Conservation (phyloP, 2,329 filamentous ascomycete species). For the Calycina herbarum region DNA sequence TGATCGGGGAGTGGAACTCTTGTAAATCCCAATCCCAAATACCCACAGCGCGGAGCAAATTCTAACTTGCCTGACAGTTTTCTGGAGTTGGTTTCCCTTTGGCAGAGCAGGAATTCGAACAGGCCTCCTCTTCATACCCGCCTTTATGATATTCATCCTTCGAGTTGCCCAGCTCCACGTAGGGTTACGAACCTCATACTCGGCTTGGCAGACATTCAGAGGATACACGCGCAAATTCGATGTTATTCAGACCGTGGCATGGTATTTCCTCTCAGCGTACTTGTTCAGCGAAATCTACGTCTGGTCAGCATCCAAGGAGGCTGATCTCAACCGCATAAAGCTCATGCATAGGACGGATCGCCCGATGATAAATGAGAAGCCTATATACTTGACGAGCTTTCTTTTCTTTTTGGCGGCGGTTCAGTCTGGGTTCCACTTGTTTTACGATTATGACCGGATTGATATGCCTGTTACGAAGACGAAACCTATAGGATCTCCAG, state of each 20-base stretch:
- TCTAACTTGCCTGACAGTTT: constrained; percentile 48
- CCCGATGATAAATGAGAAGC: constrained; percentile 78
- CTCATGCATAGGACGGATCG: constrained; percentile 69
- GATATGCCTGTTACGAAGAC: constrained; percentile 43
- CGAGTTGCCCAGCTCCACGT: constrained; percentile 83
- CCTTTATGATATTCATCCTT: constrained; percentile 77
- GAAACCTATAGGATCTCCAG: constrained; percentile 34
- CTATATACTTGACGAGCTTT: constrained; percentile 75
- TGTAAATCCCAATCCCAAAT: constrained; percentile 54
- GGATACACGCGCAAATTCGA: constrained; percentile 54
- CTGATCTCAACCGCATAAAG: constrained; percentile 72
- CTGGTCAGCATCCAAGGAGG: constrained; percentile 61
- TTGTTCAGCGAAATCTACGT: constrained; percentile 81
- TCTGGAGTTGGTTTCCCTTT: constrained; percentile 87
- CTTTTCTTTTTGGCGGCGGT: constrained; percentile 66
- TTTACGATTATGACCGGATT: constrained; percentile 67
- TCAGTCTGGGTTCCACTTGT: constrained; percentile 72
- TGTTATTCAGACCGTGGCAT: constrained; percentile 68
- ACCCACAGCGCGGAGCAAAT: background rate
- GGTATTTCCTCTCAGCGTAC: constrained; percentile 76
- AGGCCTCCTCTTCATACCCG: constrained; percentile 72
- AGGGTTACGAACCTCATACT: constrained; percentile 69
- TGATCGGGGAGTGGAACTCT: constrained; percentile 68
- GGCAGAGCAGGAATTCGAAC: constrained; percentile 74
- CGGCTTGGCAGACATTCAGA: constrained; percentile 63